Base-by-base conservation (phyloP, 2,329 filamentous ascomycete genomes). In the Colletotrichum agaves region DNA sequence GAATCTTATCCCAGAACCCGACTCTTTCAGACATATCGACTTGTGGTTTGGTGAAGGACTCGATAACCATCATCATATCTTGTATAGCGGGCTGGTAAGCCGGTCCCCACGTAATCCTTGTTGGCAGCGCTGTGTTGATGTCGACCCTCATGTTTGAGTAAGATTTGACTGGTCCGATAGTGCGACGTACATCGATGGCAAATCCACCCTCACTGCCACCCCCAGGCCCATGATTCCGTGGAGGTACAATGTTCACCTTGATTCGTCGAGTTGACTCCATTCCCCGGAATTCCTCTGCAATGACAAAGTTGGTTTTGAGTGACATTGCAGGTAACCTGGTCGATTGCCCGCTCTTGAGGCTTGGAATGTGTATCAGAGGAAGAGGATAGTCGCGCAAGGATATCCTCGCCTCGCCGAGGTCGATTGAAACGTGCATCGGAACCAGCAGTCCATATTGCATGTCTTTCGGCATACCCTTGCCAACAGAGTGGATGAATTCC, bases 21-120 rank as follows among this genome's bases (percentile, higher is more conserved):
- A 97, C 93, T 63, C 92, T 87, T 71, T 99, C 97, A 0, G 96
- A 98, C 1, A 93, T 91, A 77, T 99, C 97, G 31, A 98, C 85
- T 70, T 95, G 94, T 7, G 95, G 93, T 76, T 99, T 99, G 1
- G 95, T 98, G 77, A 99, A 98, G 2, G 93, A 95, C 79, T 99
- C 96, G 69, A 99, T 92, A 27, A 94, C 94, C 87, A 98, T 98
- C 96, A 99, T 99, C 92, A 98, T 97, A 75, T 99, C 97, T 78
- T 99, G 96, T 55, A 99, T 95, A 1, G 95, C 95, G 31, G 97
- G 96, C 75, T 99, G 97, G 75, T 98, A 99, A 2, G 94, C 97
- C 50, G 96, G 94, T 7, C 94, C 94, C 97, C 96, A 99, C 0
- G 95, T 98, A 60, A 99, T 95, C 49, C 93, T 90, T 0, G 96